Evolutionary conservation across 257 asterid species (phyloP).

Genomic region (Nicotiana otophora): DNA sequence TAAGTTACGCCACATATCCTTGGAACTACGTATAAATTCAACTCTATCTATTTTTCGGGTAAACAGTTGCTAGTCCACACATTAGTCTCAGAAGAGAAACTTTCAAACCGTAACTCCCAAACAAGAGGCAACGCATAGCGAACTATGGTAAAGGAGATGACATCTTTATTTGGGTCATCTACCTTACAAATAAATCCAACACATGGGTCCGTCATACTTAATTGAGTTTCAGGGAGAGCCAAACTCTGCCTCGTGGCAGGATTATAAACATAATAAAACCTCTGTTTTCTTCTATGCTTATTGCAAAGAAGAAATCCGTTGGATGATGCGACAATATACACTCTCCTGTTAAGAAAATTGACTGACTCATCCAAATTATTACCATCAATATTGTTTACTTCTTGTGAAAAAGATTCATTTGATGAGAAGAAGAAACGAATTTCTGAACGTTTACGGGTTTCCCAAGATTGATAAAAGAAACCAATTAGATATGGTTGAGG

Average conservation of each 20-base stretch:
- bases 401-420: background rate
- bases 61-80: no score
- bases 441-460: background rate
- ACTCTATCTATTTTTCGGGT: no score
- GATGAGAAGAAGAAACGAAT: background rate
- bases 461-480: background rate
- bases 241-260: background rate
- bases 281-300: no score
- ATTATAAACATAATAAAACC: conserved; percentile 2
- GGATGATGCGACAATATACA: background rate
- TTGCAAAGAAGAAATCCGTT: conserved; percentile 1
- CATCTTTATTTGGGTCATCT: background rate
- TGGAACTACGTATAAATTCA: no score
- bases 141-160: background rate
- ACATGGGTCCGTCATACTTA: background rate
- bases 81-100: background rate
- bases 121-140: no score
- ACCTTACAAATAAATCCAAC: conserved; percentile 6
- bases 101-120: background rate
- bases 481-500: background rate
- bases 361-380: background rate
- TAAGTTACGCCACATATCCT: no score
- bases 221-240: background rate
- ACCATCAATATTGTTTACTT: background rate
- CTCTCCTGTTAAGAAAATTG: background rate